These are phyloP conservation scores for Flueggea neowawraea DNA, from an alignment of 441 rosid species.

Conservation along the genomic window DNA sequence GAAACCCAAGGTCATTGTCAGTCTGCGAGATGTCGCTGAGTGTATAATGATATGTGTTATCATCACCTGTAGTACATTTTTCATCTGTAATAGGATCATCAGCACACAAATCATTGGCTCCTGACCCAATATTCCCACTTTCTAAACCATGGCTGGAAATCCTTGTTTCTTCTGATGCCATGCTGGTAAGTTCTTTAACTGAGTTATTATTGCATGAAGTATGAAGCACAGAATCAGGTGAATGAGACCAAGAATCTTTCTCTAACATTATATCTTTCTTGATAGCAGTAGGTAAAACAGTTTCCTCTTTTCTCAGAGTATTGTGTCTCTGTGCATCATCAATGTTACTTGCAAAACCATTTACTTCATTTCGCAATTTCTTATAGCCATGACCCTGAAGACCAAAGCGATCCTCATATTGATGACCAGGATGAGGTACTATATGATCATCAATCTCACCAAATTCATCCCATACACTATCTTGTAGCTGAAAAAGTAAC, in stretches of 20 bases:
- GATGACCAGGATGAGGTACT: conserved; percentile 54
- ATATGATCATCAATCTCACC: conserved; percentile 60
- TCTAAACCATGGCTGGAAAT: conserved; percentile 38
- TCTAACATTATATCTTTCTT: conserved; percentile 55
- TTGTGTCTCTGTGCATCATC: conserved; percentile 25
- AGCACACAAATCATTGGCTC: conserved; percentile 30
- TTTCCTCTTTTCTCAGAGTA: conserved; percentile 31
- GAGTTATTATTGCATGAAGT: conserved; percentile 31
- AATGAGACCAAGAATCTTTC: conserved; percentile 47
- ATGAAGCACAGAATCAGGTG: conserved; percentile 39
- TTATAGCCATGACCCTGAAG: conserved; percentile 32
- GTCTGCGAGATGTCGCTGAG: conserved; percentile 45
- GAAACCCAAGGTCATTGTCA: conserved; percentile 53
- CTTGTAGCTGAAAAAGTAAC: conserved; percentile 50
- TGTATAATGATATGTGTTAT: conserved; percentile 41
- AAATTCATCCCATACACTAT: conserved; percentile 54
- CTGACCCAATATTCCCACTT: conserved; percentile 27
- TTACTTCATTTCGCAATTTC: conserved; percentile 43
- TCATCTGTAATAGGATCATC: conserved; percentile 41
- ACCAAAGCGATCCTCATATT: conserved; percentile 31
- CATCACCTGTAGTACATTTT: conserved; percentile 32
- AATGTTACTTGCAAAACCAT: conserved; percentile 29
- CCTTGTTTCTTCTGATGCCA: conserved; percentile 37
- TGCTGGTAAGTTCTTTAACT: conserved; percentile 37
- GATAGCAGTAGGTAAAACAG: conserved; percentile 14